Percentiles rank a stretch among this genome's conserved stretches.
phyloP scores from a whole-genome alignment of 441 rosid species.

The Pelargonium myrrhifolium region DNA sequence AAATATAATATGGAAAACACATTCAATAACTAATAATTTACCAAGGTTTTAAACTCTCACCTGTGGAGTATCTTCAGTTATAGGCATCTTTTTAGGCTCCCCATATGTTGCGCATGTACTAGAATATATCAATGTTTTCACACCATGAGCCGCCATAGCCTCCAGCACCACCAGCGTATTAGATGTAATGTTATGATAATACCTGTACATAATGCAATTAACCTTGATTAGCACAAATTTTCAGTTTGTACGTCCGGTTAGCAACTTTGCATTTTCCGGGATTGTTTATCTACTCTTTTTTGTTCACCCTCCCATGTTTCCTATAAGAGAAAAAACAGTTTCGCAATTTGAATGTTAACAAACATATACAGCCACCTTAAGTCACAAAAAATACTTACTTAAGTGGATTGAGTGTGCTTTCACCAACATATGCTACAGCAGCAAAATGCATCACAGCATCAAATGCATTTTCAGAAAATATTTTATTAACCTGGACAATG shows the following conservation, averaged over 20 bases:
- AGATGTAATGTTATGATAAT: conserved; percentile 93
- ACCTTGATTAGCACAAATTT: not conserved
- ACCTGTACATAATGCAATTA: conserved; percentile 36
- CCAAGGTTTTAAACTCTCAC: conserved; percentile 22
- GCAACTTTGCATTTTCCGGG: not conserved
- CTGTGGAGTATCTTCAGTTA: conserved; percentile 90
- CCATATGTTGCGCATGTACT: conserved; percentile 98
- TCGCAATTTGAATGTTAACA: not conserved
- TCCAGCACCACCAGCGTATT: conserved; percentile 84
- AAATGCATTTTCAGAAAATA: conserved; percentile 48
- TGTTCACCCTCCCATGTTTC: no score
- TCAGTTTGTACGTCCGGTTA: not conserved
- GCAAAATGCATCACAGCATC: conserved; percentile 71
- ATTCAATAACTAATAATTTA: not conserved
- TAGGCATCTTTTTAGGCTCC: conserved; percentile 97
- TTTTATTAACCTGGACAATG: conserved; percentile 50
- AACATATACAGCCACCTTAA: not conserved
- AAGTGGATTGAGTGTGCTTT: conserved; percentile 50
- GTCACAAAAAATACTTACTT: conserved; percentile 23
- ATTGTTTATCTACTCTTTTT: not conserved
- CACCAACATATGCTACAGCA: conserved; percentile 58
- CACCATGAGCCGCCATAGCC: conserved; percentile 78
- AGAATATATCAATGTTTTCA: conserved; percentile 84
- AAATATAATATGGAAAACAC: not conserved
- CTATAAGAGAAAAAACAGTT: no score